Conservation (phyloP, 116 monocot genomes). For the Papilionanthe hybrid region DNA sequence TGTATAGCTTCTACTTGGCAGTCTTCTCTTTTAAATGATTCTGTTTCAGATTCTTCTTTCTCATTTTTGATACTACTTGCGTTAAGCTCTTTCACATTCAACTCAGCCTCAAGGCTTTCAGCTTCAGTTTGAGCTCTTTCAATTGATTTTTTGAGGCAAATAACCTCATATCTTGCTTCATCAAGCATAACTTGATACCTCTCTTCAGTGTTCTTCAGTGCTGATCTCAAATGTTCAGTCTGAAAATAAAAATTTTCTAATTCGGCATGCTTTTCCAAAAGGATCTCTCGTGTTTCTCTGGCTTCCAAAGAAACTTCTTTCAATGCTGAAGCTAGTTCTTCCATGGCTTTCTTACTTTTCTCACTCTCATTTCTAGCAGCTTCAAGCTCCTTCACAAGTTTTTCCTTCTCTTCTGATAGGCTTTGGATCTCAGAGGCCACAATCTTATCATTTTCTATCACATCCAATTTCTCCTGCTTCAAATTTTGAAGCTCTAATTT, state of each 20-base stretch:
- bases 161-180: conserved; percentile 50
- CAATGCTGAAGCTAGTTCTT: conserved; percentile 60
- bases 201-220: conserved; percentile 40
- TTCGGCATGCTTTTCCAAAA: conserved; percentile 32
- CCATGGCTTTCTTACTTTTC: conserved; percentile 51
- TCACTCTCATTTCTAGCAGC: conserved; percentile 6
- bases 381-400: too few relatives aligned
- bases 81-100: conserved; percentile 48
- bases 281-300: conserved; percentile 46
- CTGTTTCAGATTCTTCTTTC: conserved; percentile 37
- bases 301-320: conserved; percentile 61
- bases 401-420: too few relatives aligned
- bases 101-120: conserved; percentile 30
- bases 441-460: background rate
- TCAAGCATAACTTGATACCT: conserved; percentile 44
- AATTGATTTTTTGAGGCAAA: conserved; percentile 23
- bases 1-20: conserved; percentile 48
- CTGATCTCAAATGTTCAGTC: conserved; percentile 36
- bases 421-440: too few relatives aligned
- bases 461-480: conserved; percentile 7
- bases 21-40: conserved; percentile 47
- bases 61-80: conserved; percentile 28
- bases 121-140: conserved; percentile 41
- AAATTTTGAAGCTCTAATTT: conserved; percentile 37
- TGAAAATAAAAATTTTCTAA: conserved; percentile 32